Percentiles rank a stretch among this genome's conserved stretches.
These are phyloP conservation scores for Smallanthus sonchifolius DNA, from an alignment of 129 eudicot species.

Conservation along the genomic window DNA sequence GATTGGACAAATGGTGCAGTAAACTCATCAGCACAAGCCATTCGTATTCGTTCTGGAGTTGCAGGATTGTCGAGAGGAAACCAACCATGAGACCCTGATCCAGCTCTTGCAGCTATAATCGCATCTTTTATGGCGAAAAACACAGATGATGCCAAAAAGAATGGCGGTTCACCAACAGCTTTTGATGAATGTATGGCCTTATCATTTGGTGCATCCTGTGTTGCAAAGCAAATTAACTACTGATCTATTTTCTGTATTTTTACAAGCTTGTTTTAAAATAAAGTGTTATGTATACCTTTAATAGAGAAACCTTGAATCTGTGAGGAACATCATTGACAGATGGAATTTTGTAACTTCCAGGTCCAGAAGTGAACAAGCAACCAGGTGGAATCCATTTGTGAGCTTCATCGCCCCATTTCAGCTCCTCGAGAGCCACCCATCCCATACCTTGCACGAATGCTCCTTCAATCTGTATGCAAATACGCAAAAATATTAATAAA, in stretches of 20 bases:
- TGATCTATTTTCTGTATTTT: not conserved
- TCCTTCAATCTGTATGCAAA: slow-evolving; percentile 76
- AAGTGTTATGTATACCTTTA: slow-evolving; percentile 69
- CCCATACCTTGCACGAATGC: slow-evolving; percentile 96
- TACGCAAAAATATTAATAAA: not conserved
- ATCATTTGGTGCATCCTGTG: slow-evolving; percentile 79
- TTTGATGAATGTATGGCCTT: slow-evolving; percentile 95
- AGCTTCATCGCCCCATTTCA: slow-evolving; percentile 94
- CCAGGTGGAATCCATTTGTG: slow-evolving; percentile 93
- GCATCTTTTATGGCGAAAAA: slow-evolving; percentile 93
- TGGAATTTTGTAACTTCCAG: slow-evolving; percentile 91
- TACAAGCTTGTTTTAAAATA: not conserved
- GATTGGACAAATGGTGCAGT: slow-evolving; percentile 46
- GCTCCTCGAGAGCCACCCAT: slow-evolving; percentile 95
- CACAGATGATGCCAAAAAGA: slow-evolving; percentile 83
- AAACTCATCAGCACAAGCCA: slow-evolving; percentile 86
- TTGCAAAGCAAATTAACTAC: slow-evolving; percentile 7
- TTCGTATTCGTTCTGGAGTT: slow-evolving; percentile 92
- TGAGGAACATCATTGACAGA: slow-evolving; percentile 87
- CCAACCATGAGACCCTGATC: slow-evolving; percentile 62
- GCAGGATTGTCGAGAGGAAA: slow-evolving; percentile 96
- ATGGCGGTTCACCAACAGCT: slow-evolving; percentile 98
- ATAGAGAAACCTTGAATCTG: slow-evolving; percentile 70
- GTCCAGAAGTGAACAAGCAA: slow-evolving; percentile 76
- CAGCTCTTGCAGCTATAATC: slow-evolving; percentile 75